phyloP scores from a whole-genome alignment of 306 rosid genomes.

The Hippophae rhamnoides region DNA sequence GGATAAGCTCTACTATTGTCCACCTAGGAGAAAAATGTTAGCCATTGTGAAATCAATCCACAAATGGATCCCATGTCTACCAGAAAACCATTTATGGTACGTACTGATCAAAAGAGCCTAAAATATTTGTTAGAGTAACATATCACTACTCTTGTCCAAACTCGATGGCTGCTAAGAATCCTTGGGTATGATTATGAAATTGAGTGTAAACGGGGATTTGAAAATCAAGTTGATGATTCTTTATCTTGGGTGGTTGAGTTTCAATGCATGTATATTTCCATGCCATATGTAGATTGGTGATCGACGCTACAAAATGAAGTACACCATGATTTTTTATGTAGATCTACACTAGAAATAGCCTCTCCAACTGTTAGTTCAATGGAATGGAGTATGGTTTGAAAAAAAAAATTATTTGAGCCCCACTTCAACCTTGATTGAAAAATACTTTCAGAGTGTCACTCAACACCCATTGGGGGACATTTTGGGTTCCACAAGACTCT shows the following conservation, averaged over 20 bases:
- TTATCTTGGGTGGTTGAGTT: background rate
- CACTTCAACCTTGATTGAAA: background rate
- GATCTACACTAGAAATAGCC: background rate
- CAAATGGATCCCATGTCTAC: background rate
- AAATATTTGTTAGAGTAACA: background rate
- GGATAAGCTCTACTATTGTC: background rate
- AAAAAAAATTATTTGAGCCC: background rate
- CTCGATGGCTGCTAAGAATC: background rate
- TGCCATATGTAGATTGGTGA: background rate
- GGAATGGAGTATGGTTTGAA: background rate
- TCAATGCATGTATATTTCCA: background rate
- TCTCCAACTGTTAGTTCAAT: background rate
- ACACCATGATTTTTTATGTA: background rate
- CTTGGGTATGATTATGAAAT: background rate
- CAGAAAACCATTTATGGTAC: background rate
- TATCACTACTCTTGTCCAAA: background rate
- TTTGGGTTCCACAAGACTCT: background rate
- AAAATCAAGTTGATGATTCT: background rate
- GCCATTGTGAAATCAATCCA: background rate
- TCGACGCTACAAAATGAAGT: background rate
- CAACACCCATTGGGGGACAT: background rate
- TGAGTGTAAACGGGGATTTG: accelerated
- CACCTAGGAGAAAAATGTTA: background rate
- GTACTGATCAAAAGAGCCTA: background rate
- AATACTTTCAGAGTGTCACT: background rate